Conservation (phyloP, 2,329 filamentous ascomycete species). For the Aspergillus sp. region DNA sequence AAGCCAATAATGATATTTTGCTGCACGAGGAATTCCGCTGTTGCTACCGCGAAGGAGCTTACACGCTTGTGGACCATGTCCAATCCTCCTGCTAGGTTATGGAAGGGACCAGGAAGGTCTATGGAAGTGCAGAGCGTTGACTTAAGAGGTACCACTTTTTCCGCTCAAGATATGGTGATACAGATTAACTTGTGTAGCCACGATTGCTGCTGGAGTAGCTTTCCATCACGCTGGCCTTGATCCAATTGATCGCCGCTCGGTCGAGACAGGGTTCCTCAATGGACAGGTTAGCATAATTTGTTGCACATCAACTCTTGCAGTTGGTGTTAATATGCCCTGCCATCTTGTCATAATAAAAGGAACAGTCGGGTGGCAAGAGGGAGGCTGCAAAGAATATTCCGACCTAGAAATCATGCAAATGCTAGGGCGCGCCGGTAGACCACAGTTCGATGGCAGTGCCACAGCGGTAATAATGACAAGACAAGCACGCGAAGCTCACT, state of each 20-base stretch:
- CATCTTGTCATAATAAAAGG: constrained; percentile 83
- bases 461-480: constrained; percentile 78
- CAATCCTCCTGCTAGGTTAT: constrained; percentile 56
- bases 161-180: constrained; percentile 2
- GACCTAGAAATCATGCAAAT: constrained; percentile 89
- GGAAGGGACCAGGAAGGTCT: constrained; percentile 59
- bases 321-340: constrained; percentile 81
- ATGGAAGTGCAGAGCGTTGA: constrained; percentile 60
- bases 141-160: constrained; percentile 54
- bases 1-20: constrained; percentile 87
- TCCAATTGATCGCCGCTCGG: constrained; percentile 60
- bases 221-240: constrained; percentile 82
- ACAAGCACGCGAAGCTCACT: constrained; percentile 63
- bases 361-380: constrained; percentile 66
- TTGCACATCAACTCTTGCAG: constrained; percentile 81
- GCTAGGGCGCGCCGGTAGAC: constrained; percentile 79
- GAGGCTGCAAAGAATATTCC: constrained; percentile 67
- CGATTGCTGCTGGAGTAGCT: constrained; percentile 63
- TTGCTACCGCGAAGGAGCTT: constrained; percentile 66
- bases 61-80: constrained; percentile 65
- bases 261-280: constrained; percentile 69
- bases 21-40: constrained; percentile 70
- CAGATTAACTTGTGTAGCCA: constrained; percentile 36
- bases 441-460: constrained; percentile 77
- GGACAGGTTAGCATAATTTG: constrained; percentile 80